Base-by-base conservation (phyloP, 352 stramenopile genomes). In the Globisporangium sylvaticum region DNA sequence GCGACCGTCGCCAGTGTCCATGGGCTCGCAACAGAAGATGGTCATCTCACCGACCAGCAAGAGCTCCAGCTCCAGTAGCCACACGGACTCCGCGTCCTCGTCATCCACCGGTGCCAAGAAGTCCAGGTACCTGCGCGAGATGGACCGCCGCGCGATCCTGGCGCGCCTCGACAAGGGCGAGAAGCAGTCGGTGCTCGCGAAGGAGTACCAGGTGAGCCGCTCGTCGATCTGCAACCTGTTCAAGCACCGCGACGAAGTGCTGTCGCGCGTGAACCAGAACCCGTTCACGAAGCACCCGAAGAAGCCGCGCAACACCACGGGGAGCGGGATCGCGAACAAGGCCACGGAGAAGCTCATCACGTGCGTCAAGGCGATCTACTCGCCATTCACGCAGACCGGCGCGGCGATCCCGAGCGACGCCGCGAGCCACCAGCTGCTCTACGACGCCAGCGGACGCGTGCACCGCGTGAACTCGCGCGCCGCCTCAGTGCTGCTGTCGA, bases 171-270 rank as follows among this genome's bases (percentile, higher is more conserved):
- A 75, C 5, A 58, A 66, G 1, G 79, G 79, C 2, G 78, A 88
- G 61, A 80, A 77, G 46, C 78, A 88, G 48, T 76, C 73, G 37
- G 66, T 72, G 27, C 71, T 88, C 18, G 81, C 81, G 46, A 87
- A 88, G 58, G 81, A 89, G 29, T 88, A 80, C 60, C 71, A 71
- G 20, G 81, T 87, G 42, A 90, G 76, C 37, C 80, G 81, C 7
- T 72, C 80, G 10, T 76, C 81, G 7, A 87, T 90, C 56, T 88
- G 72, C 62, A 87, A 90, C 44, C 52, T 90, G 14, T 84, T 76
- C 63, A 84, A 87, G 37, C 74, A 87, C 20, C 77, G 75, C 20
- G 65, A 76, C 7, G 62, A 72, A 0, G 71, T 89, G 0, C 34
- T 85, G 8, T 73, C 79, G 5, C 77, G 81, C 14, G 50, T 64